phyloP scores from a whole-genome alignment of 192 early-diverging fungal species.

The Rhizophagus prolifer region DNA sequence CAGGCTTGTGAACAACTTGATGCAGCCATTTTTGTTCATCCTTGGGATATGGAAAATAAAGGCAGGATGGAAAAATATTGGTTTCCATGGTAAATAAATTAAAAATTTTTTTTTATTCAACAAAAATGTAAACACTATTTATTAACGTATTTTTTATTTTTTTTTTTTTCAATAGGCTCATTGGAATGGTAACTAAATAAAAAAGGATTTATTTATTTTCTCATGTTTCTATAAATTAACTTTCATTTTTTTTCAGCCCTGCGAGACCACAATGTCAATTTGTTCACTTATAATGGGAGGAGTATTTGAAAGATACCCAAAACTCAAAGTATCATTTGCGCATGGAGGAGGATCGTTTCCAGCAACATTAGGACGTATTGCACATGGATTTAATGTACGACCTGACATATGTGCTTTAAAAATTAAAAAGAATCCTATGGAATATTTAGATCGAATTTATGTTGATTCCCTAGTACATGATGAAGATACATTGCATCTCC shows the following conservation, averaged over 20 bases:
- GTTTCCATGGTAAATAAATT: constrained; percentile 57
- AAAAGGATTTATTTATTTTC: neutral
- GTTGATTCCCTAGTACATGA: constrained; percentile 68
- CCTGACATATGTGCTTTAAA: constrained; percentile 63
- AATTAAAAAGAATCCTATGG: constrained; percentile 53
- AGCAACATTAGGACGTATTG: constrained; percentile 64
- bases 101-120: neutral
- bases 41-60: constrained; percentile 66
- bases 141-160: neutral
- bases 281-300: constrained; percentile 66
- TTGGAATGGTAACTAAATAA: constrained; percentile 45
- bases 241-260: constrained; percentile 42
- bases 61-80: constrained; percentile 67
- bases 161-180: constrained; percentile 33
- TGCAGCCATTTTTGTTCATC: constrained; percentile 62
- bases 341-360: constrained; percentile 70
- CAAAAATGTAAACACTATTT: no score
- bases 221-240: neutral
- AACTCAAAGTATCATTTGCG: constrained; percentile 61
- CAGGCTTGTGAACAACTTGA: constrained; percentile 64
- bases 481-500: constrained; percentile 58
- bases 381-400: constrained; percentile 63
- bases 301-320: constrained; percentile 63
- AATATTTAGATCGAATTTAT: constrained; percentile 58
- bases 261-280: constrained; percentile 67